Evolutionary conservation across 1,284 basidiomycete species (phyloP).

Genomic region (Ganoderma multipileum): DNA sequence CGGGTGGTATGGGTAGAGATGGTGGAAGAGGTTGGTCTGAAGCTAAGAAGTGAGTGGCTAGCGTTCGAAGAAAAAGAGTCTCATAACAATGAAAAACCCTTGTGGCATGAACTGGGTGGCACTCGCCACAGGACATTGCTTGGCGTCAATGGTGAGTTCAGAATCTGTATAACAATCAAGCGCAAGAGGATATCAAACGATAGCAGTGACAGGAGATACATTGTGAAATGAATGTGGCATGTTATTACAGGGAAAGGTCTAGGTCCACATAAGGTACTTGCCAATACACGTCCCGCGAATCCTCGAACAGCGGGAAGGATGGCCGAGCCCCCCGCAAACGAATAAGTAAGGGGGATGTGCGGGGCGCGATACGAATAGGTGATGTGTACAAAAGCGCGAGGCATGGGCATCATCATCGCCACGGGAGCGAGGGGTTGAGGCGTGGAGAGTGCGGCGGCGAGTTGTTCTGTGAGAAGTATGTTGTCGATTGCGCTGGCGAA

Average conservation of each 20-base stretch:
- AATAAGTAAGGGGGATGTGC: not conserved
- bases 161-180: not conserved
- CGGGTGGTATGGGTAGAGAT: not conserved
- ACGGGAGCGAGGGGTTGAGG: constrained; percentile 43
- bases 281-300: not conserved
- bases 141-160: not conserved
- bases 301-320: not conserved
- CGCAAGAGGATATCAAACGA: not conserved
- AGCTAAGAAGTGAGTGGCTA: not conserved
- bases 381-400: not conserved
- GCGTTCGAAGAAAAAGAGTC: not conserved
- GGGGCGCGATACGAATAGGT: not conserved
- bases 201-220: not conserved
- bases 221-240: not conserved
- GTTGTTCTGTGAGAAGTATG: constrained; percentile 65
- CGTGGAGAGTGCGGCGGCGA: constrained; percentile 64
- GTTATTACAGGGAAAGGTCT: constrained; percentile 25
- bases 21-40: not conserved
- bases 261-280: constrained; percentile 25
- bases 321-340: not conserved
- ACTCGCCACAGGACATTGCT: not conserved
- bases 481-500: constrained; percentile 65
- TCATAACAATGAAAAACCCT: not conserved
- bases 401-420: constrained; percentile 34
- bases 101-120: not conserved